These are phyloP conservation scores for Chaetomiaceae sp. DNA, from an alignment of 2,329 filamentous ascomycete species.

Conservation along the genomic window DNA sequence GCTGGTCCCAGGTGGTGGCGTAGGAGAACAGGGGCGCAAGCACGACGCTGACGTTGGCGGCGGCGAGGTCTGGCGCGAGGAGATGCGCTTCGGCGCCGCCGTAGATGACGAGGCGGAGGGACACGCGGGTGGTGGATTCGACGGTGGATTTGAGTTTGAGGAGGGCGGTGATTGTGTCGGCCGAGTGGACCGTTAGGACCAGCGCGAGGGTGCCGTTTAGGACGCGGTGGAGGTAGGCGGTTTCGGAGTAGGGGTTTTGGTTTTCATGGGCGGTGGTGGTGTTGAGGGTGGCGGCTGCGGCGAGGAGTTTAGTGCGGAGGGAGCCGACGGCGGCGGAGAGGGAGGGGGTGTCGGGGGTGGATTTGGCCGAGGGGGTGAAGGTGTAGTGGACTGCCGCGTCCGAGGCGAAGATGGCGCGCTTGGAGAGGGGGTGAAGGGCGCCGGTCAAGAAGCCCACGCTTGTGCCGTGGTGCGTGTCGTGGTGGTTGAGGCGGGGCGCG, in stretches of 20 bases:
- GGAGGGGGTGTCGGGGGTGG: conserved; percentile 37
- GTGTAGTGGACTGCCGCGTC: conserved; percentile 58
- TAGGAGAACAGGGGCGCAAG: conserved; percentile 56
- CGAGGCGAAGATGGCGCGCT: conserved; percentile 48
- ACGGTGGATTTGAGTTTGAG: conserved; percentile 56
- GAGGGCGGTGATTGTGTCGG: conserved; percentile 57
- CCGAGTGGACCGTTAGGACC: conserved; percentile 56
- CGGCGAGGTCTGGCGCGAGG: conserved; percentile 54
- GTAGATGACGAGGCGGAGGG: conserved; percentile 52
- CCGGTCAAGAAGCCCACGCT: conserved; percentile 56
- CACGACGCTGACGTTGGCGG: conserved; percentile 54
- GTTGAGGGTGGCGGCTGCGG: conserved; percentile 38
- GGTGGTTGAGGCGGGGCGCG: conserved; percentile 45
- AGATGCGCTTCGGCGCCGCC: conserved; percentile 62
- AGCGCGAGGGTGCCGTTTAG: conserved; percentile 51
- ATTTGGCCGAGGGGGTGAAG: conserved; percentile 45
- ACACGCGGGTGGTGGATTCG: conserved; percentile 35
- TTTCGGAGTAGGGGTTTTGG: conserved; percentile 47
- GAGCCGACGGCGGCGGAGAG: conserved; percentile 51
- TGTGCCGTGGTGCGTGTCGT: conserved; percentile 48
- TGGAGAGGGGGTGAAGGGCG: conserved; percentile 42
- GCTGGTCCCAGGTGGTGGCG: conserved; percentile 55
- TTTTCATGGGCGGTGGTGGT: conserved; percentile 32
- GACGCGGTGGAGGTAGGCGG: conserved; percentile 49
- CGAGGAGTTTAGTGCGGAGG: conserved; percentile 51